Evolutionary conservation across 2,329 filamentous ascomycete species (phyloP), one percentile per base, ranked within the genome.

Genomic region (Blastomyces percursus): DNA sequence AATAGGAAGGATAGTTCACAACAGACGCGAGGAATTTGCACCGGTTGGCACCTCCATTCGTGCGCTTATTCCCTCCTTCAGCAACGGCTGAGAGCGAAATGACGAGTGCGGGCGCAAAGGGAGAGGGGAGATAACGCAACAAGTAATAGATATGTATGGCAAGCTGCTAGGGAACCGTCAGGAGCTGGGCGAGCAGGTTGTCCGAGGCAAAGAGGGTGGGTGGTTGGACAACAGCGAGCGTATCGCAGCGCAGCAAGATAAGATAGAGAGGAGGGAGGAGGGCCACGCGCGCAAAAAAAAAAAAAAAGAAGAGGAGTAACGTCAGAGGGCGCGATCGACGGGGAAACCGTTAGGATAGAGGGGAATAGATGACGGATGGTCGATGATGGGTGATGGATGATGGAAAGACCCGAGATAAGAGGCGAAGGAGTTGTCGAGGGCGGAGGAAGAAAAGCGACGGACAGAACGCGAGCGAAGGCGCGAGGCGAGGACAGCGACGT

Each of bases 11-110:
- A 30, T 32, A 52, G 59, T 56, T 60, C 59, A 60, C 46, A 52
- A 42, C 44, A 60, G 30, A 52, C 46, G 30, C 46, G 54, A 63
- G 64, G 61, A 64, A 66, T 65, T 61, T 59, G 58, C 66, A 38
- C 35, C 55, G 19, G 63, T 65, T 60, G 61, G 30, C 60, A 54
- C 57, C 66, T 66, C 67, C 65, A 65, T 66, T 56, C 60, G 51
- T 50, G 59, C 46, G 38, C 24, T 48, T 42, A 40, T 42, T 38
- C 21, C 42, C 44, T 48, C 21, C 38, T 46, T 44, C 35, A 40
- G 9, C 19, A 40, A 16, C 32, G 50, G 8, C 27, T 32, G 50
- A 32, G 52, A 54, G 51, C 30, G 2, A 24, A 38, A 40, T 24
- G 51, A 32, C 27, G 27, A 50, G 50, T 19, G 50, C 19, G 27